Percentiles rank a stretch among this genome's conserved stretches.
Conservation (phyloP, 2,329 filamentous ascomycete species). For the Aspergillus piperis region DNA sequence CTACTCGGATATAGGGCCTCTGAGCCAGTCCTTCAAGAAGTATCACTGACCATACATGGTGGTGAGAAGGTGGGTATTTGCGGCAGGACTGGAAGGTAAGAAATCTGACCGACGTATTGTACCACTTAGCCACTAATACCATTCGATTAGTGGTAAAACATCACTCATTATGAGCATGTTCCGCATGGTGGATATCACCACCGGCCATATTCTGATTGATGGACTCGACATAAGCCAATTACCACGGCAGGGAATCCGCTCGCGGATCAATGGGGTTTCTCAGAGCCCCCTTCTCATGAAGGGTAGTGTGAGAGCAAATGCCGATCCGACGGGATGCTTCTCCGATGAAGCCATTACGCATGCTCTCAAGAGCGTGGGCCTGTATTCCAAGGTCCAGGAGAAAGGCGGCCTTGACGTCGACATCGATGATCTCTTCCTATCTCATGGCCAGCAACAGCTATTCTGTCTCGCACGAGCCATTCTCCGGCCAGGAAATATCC, state of each 20-base stretch:
- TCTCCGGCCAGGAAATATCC: slow-evolving; percentile 48
- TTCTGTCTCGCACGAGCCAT: slow-evolving; percentile 65
- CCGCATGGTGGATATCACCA: slow-evolving; percentile 44
- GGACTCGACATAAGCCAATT: slow-evolving; percentile 44
- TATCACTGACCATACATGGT: slow-evolving; percentile 48
- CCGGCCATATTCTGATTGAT: slow-evolving; percentile 47
- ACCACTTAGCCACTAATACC: slow-evolving; percentile 7
- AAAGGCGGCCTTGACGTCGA: slow-evolving; percentile 44
- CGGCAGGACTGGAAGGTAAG: slow-evolving; percentile 43
- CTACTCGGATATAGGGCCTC: slow-evolving; percentile 17
- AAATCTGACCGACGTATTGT: not conserved
- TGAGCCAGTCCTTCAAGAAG: slow-evolving; percentile 46
- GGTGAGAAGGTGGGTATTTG: slow-evolving; percentile 47
- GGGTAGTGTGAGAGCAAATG: slow-evolving; percentile 43
- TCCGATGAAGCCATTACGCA: slow-evolving; percentile 38
- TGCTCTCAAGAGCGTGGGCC: slow-evolving; percentile 42
- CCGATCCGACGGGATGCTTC: slow-evolving; percentile 38
- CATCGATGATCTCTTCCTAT: slow-evolving; percentile 54
- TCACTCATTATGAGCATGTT: slow-evolving; percentile 46
- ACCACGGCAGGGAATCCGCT: slow-evolving; percentile 42
- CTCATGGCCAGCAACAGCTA: slow-evolving; percentile 64
- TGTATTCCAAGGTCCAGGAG: slow-evolving; percentile 39
- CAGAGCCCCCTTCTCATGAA: slow-evolving; percentile 48
- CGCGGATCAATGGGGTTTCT: slow-evolving; percentile 45
- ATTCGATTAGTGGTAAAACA: slow-evolving; percentile 42